These are phyloP conservation scores for Kalmusia sp. DNA, from an alignment of 2,329 filamentous ascomycete species.

Conservation along the genomic window DNA sequence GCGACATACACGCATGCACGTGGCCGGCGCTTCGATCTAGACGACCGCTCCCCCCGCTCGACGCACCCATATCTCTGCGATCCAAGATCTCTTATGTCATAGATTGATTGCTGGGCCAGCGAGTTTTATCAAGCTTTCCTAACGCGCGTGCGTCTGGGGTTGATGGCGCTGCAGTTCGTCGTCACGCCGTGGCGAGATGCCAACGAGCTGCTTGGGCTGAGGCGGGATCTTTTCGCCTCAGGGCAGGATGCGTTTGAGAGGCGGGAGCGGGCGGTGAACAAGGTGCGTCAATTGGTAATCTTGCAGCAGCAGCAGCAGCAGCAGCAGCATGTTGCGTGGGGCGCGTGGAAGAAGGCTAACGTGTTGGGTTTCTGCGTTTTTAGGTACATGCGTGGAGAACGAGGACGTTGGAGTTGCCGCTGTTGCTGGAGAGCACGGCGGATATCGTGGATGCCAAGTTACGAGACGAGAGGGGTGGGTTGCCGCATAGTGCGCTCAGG, in stretches of 20 bases:
- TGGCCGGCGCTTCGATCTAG: too few species aligned
- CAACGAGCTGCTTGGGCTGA: constrained; percentile 70
- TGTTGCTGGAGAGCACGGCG: constrained; percentile 80
- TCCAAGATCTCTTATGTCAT: too few species aligned
- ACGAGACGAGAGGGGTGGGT: constrained; percentile 61
- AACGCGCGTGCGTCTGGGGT: neutral
- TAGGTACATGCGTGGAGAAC: constrained; percentile 44
- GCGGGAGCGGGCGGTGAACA: constrained; percentile 47
- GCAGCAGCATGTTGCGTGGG: too few species aligned
- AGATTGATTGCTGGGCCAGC: too few species aligned
- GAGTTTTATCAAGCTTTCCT: neutral
- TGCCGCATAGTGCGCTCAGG: constrained; percentile 66
- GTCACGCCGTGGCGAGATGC: constrained; percentile 76
- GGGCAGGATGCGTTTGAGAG: constrained; percentile 26
- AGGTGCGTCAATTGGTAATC: too few species aligned
- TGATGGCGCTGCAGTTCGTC: constrained; percentile 56
- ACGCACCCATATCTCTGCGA: too few species aligned
- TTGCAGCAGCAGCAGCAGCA: too few species aligned
- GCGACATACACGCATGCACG: too few species aligned
- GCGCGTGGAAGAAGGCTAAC: too few species aligned
- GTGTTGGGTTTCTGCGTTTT: neutral
- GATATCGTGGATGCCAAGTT: constrained; percentile 74
- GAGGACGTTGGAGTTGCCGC: constrained; percentile 61
- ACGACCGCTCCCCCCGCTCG: too few species aligned
- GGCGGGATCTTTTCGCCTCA: constrained; percentile 67